Evolutionary conservation across 2,329 filamentous ascomycete species (phyloP), one percentile per base, ranked within the genome.

Genomic region (Colletotrichum trifolii): DNA sequence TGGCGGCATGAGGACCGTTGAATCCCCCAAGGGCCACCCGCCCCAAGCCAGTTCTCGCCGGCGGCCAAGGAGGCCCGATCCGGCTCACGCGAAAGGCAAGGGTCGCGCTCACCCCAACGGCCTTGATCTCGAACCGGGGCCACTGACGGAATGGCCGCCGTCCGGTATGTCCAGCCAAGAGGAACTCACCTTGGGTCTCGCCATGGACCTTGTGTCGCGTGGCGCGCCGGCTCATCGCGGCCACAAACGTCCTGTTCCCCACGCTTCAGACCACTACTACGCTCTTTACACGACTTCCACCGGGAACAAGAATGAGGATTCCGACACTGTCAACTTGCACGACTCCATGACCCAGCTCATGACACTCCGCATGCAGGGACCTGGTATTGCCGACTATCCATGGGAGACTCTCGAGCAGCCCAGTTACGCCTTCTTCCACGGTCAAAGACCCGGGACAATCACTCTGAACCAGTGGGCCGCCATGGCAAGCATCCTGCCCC

Each of bases 391-490:
- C 48, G 72, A 74, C 3, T 74, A 80, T 64, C 89, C 89, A 2
- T 93, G 89, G 91, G 86, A 90, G 67, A 89, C 90, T 1, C 80
- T 93, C 34, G 91, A 94, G 72, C 90, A 93, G 71, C 91, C 91
- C 5, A 92, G 89, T 73, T 88, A 89, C 75, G 83, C 87, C 1
- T 91, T 91, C 73, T 86, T 84, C 68, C 90, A 87, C 74, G 91
- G 91, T 11, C 79, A 81, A 54, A 82, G 86, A 25, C 87, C 90
- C 0, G 91, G 91, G 6, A 93, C 91, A 1, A 85, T 91, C 55
- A 92, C 90, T 0, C 78, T 94, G 54, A 92, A 91, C 70, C 86
- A 89, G 67, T 93, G 89, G 85, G 85, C 86, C 11, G 83, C 85
- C 60, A 81, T 85, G 67, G 86, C 84, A 15, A 89, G 89, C 61